These are phyloP conservation scores for Kalmanozyma brasiliensis DNA, from an alignment of 1,284 basidiomycete genomes.

Conservation along the genomic window DNA sequence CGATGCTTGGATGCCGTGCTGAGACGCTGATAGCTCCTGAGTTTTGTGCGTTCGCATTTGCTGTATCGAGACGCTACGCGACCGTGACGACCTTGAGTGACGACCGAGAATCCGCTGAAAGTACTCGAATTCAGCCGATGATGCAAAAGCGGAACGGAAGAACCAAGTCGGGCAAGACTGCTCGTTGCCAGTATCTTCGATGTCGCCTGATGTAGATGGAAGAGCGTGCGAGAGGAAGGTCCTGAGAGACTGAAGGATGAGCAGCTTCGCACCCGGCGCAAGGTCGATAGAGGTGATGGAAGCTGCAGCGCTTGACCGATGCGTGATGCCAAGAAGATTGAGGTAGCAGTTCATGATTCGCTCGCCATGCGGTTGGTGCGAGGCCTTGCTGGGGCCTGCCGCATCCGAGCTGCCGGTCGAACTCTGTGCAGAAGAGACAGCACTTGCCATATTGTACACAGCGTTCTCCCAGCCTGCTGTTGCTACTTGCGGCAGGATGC, in stretches of 20 bases:
- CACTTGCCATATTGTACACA: constrained; percentile 24
- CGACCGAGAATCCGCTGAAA: constrained; percentile 45
- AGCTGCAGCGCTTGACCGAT: constrained; percentile 23
- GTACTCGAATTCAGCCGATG: constrained; percentile 51
- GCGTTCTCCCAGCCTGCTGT: constrained; percentile 52
- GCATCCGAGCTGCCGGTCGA: not conserved
- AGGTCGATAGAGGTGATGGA: constrained; percentile 39
- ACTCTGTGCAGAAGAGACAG: constrained; percentile 13
- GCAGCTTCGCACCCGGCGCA: constrained; percentile 34
- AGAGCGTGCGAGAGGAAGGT: constrained; percentile 32
- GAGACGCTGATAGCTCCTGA: not conserved
- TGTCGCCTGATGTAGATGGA: constrained; percentile 3
- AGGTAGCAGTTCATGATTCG: constrained; percentile 58
- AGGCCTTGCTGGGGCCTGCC: constrained; percentile 15
- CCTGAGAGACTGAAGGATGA: constrained; percentile 38
- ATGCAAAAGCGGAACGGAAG: constrained; percentile 53
- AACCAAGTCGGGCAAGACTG: constrained; percentile 55
- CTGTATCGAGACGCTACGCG: constrained; percentile 9
- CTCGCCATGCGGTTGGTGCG: constrained; percentile 50
- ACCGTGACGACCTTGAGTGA: not conserved
- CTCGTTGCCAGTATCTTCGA: not conserved
- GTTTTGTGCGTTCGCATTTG: not conserved
- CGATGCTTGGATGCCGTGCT: not conserved
- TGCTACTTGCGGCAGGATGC: constrained; percentile 74
- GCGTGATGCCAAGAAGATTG: constrained; percentile 58